Evolutionary conservation across 208 protist genomes (phyloP).

Genomic region (Zelonia costaricensis): DNA sequence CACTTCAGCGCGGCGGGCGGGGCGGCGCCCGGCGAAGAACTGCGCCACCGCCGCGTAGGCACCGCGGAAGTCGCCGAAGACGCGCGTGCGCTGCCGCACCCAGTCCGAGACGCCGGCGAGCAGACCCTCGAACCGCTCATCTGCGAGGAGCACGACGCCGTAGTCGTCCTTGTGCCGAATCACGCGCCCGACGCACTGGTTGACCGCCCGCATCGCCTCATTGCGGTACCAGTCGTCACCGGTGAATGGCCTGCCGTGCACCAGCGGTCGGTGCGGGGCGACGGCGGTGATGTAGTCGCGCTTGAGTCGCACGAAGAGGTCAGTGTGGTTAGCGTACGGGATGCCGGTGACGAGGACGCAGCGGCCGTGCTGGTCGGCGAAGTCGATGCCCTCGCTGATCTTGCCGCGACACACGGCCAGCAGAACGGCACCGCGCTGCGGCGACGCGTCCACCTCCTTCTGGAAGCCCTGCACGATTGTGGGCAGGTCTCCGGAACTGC

Average conservation of each 20-base stretch:
- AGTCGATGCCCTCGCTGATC: slow-evolving; percentile 98
- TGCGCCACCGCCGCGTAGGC: slow-evolving; percentile 54
- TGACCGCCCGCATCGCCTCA: slow-evolving; percentile 96
- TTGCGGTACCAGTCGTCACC: slow-evolving; percentile 96
- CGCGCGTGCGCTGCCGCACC: slow-evolving; percentile 42
- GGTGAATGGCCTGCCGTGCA: slow-evolving; percentile 76
- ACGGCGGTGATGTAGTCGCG: slow-evolving; percentile 71
- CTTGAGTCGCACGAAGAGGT: slow-evolving; percentile 90
- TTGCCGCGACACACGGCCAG: slow-evolving; percentile 98
- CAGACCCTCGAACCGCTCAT: slow-evolving; percentile 89
- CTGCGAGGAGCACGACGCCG: slow-evolving; percentile 94
- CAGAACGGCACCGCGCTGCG: slow-evolving; percentile 86
- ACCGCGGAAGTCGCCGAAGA: slow-evolving; percentile 69
- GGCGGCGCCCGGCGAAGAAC: slow-evolving; percentile 58
- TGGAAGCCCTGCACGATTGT: slow-evolving; percentile 74
- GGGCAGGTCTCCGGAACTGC: slow-evolving; percentile 44
- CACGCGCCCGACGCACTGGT: slow-evolving; percentile 97
- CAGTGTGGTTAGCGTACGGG: slow-evolving; percentile 91
- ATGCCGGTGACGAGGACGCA: slow-evolving; percentile 96
- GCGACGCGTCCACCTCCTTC: slow-evolving; percentile 53
- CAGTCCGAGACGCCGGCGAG: slow-evolving; percentile 62
- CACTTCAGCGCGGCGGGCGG: slow-evolving; percentile 4
- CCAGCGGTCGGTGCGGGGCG: slow-evolving; percentile 62
- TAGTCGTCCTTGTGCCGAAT: slow-evolving; percentile 98
- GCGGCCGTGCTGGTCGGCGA: slow-evolving; percentile 94